Conservation (phyloP, 495 filamentous ascomycete species). For the Daldinia childiae region DNA sequence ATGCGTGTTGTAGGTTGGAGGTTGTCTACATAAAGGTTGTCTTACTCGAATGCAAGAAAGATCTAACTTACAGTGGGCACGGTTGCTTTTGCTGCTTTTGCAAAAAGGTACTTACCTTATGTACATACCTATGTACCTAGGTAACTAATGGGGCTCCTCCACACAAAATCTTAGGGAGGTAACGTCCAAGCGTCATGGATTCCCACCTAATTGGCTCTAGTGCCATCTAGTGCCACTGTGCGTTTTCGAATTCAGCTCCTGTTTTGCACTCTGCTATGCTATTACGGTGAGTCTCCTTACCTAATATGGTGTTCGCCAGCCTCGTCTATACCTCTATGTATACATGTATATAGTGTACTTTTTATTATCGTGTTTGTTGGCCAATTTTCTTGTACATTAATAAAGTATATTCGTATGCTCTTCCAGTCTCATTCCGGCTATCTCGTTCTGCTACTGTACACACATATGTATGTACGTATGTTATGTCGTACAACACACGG, state of each 20-base stretch:
- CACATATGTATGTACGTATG: background rate
- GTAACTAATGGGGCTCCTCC: conserved; percentile 22
- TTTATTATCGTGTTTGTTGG: background rate
- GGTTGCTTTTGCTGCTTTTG: background rate
- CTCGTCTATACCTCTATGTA: background rate
- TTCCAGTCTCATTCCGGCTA: background rate
- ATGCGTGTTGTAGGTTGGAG: conserved; percentile 18
- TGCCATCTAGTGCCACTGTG: conserved; percentile 14
- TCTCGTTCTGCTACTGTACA: background rate
- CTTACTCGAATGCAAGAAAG: conserved; percentile 37
- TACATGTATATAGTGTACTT: background rate
- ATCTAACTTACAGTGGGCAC: conserved; percentile 28
- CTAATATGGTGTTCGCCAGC: conserved; percentile 17
- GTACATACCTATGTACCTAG: background rate
- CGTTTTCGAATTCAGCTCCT: background rate
- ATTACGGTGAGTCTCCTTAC: conserved; percentile 8
- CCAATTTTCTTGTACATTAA: background rate
- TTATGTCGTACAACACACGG: conserved; percentile 1
- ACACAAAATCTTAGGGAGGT: conserved; percentile 25
- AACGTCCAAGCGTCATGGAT: conserved; percentile 38
- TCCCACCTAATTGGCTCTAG: conserved; percentile 24
- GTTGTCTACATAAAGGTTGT: conserved; percentile 26
- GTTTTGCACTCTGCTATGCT: background rate
- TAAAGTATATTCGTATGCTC: background rate
- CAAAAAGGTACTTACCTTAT: background rate